A percentile compares a stretch with the other conserved stretches of the same genome.
Conservation (phyloP, 2,329 filamentous ascomycete genomes). For the Alternaria longipes region DNA sequence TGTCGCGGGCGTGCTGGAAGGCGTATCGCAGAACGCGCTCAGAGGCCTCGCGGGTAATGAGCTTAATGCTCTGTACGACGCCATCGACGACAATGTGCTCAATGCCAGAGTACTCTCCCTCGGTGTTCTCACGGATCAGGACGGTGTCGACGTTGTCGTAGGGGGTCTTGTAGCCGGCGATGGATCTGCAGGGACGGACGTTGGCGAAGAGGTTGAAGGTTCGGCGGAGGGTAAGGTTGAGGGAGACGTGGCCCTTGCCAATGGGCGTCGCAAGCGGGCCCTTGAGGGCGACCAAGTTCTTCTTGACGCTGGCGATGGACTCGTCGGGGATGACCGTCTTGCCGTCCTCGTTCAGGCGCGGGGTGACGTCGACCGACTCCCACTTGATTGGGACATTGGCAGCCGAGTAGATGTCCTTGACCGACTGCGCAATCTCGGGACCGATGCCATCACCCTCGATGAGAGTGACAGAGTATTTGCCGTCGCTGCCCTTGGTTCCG, state of each 20-base stretch:
- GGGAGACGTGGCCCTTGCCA: conserved; percentile 98
- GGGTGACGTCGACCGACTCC: conserved; percentile 97
- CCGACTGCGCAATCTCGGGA: conserved; percentile 95
- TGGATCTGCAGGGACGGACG: conserved; percentile 95
- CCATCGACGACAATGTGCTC: conserved; percentile 98
- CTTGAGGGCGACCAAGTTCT: conserved; percentile 98
- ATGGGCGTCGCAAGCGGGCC: conserved; percentile 97
- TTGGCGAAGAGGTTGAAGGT: conserved; percentile 99
- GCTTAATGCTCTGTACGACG: conserved; percentile 99
- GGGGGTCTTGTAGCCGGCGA: conserved; percentile 97
- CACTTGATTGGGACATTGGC: conserved; percentile 95
- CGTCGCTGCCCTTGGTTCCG: conserved; percentile 87
- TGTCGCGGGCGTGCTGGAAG: conserved; percentile 95
- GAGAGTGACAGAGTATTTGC: conserved; percentile 93
- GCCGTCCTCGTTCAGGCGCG: conserved; percentile 90
- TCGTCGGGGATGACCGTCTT: conserved; percentile 93
- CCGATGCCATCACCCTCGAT: conserved; percentile 99
- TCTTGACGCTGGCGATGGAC: conserved; percentile 90
- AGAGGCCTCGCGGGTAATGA: conserved; percentile 93
- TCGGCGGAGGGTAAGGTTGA: conserved; percentile 97
- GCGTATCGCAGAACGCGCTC: conserved; percentile 97
- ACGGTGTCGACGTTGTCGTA: conserved; percentile 98
- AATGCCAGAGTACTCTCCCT: conserved; percentile 99
- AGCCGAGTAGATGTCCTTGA: conserved; percentile 98
- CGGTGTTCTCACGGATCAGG: conserved; percentile 98